phyloP scores from a whole-genome alignment of 2,329 filamentous ascomycete genomes.

The Allantophomopsis cytisporea region DNA sequence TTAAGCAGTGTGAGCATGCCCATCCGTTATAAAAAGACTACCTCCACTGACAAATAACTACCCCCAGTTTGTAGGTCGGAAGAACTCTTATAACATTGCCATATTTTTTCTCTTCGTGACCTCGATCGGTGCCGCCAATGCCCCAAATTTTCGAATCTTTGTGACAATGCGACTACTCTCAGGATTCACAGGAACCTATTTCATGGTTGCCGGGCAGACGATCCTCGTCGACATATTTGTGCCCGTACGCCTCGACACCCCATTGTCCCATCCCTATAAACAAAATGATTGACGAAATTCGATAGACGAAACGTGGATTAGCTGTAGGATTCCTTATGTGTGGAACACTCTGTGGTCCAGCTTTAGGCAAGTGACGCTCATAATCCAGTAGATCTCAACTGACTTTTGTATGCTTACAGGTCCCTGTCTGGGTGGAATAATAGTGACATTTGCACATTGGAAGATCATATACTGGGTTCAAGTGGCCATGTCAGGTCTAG shows the following conservation, averaged over 20 bases:
- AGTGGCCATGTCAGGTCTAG: conserved; percentile 15
- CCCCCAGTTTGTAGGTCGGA: conserved; percentile 4
- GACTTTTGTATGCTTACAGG: conserved; percentile 9
- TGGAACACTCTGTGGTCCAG: not conserved
- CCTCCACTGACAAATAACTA: not conserved
- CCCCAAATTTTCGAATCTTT: not conserved
- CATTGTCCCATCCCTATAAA: not conserved
- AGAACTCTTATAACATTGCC: conserved; percentile 3
- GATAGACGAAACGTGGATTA: not conserved
- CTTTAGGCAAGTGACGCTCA: not conserved
- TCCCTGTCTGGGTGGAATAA: conserved; percentile 17
- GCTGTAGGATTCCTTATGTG: not conserved
- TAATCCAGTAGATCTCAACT: no score
- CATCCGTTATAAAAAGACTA: not conserved
- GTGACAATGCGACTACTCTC: not conserved
- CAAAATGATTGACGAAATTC: not conserved
- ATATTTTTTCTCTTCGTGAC: conserved; percentile 1
- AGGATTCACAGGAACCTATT: not conserved
- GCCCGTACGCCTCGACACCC: not conserved
- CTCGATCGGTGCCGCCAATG: not conserved
- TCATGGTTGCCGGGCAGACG: not conserved
- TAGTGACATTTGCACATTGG: conserved; percentile 18
- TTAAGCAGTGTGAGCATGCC: not conserved
- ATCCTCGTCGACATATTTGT: not conserved
- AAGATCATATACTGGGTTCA: conserved; percentile 20